These are phyloP conservation scores for Botrytis fragariae DNA, from an alignment of 2,329 filamentous ascomycete species.

Conservation along the genomic window DNA sequence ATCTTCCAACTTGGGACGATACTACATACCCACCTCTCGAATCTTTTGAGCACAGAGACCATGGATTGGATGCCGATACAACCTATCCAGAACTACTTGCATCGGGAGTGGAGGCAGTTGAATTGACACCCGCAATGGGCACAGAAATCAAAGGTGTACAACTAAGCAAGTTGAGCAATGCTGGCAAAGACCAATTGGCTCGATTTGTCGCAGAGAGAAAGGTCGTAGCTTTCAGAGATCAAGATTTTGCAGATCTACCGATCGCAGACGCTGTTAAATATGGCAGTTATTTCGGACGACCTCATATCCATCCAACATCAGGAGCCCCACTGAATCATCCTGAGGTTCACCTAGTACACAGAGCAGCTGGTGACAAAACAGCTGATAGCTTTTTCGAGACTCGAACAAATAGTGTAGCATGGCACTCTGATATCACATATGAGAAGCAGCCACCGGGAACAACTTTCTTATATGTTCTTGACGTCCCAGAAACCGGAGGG, in stretches of 20 bases:
- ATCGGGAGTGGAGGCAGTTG: conserved; percentile 48
- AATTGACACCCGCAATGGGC: conserved; percentile 72
- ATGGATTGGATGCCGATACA: conserved; percentile 71
- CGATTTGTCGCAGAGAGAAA: conserved; percentile 73
- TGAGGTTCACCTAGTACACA: conserved; percentile 76
- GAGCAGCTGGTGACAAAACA: conserved; percentile 62
- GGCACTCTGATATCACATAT: conserved; percentile 88
- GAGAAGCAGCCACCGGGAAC: conserved; percentile 86
- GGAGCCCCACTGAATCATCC: conserved; percentile 72
- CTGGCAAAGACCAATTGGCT: conserved; percentile 74
- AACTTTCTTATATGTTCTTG: conserved; percentile 85
- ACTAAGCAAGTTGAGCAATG: conserved; percentile 62
- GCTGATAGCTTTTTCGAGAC: conserved; percentile 62
- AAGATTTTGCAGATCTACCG: conserved; percentile 68
- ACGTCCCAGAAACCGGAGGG: conserved; percentile 74
- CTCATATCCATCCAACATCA: conserved; percentile 78
- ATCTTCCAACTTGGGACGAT: conserved; percentile 67
- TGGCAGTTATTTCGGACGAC: conserved; percentile 74
- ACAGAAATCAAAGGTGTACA: conserved; percentile 70
- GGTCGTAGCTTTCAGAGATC: conserved; percentile 73
- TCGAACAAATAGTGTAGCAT: conserved; percentile 77
- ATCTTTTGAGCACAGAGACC: conserved; percentile 70
- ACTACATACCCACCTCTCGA: conserved; percentile 63
- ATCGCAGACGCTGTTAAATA: conserved; percentile 68
- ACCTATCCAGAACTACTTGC: conserved; percentile 66